phyloP scores from a whole-genome alignment of 352 stramenopile genomes.

The Pythium sukuiense region DNA sequence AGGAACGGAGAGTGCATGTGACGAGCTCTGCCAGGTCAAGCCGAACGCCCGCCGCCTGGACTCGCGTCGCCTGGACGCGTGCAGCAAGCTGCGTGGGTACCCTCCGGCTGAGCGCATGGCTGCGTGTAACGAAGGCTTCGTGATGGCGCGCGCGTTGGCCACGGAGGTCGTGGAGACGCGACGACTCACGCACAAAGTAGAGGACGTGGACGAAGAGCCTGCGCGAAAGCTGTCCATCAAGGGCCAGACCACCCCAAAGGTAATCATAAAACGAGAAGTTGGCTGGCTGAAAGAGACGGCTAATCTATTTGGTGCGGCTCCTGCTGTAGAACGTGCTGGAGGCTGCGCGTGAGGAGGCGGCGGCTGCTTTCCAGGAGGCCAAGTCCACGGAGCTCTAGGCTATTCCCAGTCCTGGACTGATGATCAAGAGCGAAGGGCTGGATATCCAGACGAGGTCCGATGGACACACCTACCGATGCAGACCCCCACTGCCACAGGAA shows the following conservation, averaged over 20 bases:
- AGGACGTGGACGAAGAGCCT: constrained; percentile 3
- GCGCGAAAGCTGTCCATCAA: constrained; percentile 20
- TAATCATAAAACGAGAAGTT: background rate
- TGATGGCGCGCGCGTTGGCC: constrained; percentile 14
- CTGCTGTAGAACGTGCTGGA: constrained; percentile 22
- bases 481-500: background rate
- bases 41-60: constrained; percentile 19
- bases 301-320: background rate
- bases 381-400: constrained; percentile 13
- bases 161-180: background rate
- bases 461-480: background rate
- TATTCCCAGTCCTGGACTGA: too few relatives aligned
- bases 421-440: too few relatives aligned
- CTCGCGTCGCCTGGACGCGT: constrained; percentile 23
- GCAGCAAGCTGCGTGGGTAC: constrained; percentile 17
- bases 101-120: constrained; percentile 19
- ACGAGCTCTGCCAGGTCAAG: background rate
- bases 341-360: constrained; percentile 23
- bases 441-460: background rate
- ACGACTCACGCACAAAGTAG: background rate
- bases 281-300: too few relatives aligned
- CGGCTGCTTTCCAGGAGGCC: constrained; percentile 24
- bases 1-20: constrained; percentile 15
- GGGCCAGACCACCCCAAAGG: constrained; percentile 17
- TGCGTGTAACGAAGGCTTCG: constrained; percentile 25